Conservation (phyloP, 148 eudicot species). For the Dianthus caryophyllus region DNA sequence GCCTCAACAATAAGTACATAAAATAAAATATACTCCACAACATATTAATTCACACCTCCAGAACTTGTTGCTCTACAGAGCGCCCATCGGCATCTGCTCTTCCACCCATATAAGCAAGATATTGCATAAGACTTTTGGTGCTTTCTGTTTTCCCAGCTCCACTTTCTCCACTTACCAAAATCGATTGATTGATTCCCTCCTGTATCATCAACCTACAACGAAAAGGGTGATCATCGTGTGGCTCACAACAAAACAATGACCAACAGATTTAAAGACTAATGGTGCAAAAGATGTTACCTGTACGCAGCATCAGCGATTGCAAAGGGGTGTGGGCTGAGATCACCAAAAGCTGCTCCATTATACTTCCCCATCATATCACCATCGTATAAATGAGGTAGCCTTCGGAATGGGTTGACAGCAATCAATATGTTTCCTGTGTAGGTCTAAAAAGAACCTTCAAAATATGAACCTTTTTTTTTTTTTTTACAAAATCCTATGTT, state of each 20-base stretch:
- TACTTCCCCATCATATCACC: constrained; percentile 63
- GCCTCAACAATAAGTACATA: background rate
- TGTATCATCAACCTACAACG: constrained; percentile 59
- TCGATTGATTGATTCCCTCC: constrained; percentile 66
- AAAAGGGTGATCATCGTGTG: constrained; percentile 14
- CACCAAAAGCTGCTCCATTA: constrained; percentile 76
- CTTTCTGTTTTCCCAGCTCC: constrained; percentile 87
- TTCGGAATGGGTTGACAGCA: constrained; percentile 90
- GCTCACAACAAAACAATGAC: constrained; percentile 3
- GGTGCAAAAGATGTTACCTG: constrained; percentile 41
- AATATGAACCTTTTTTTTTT: constrained; percentile 16
- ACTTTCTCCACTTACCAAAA: constrained; percentile 84
- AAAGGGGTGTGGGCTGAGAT: constrained; percentile 87
- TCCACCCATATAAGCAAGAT: constrained; percentile 81
- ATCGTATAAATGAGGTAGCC: constrained; percentile 77
- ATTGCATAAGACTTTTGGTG: constrained; percentile 75
- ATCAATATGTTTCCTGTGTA: constrained; percentile 90
- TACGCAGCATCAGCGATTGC: constrained; percentile 96
- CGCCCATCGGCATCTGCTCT: constrained; percentile 43
- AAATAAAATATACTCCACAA: too few relatives aligned
- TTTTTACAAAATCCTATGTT: background rate
- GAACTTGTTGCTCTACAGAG: constrained; percentile 72
- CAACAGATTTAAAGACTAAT: constrained; percentile 13
- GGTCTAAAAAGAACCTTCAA: constrained; percentile 46
- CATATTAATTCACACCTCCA: constrained; percentile 43